Conservation (phyloP, 208 protist genomes). For the Balamuthia mandrillaris region DNA sequence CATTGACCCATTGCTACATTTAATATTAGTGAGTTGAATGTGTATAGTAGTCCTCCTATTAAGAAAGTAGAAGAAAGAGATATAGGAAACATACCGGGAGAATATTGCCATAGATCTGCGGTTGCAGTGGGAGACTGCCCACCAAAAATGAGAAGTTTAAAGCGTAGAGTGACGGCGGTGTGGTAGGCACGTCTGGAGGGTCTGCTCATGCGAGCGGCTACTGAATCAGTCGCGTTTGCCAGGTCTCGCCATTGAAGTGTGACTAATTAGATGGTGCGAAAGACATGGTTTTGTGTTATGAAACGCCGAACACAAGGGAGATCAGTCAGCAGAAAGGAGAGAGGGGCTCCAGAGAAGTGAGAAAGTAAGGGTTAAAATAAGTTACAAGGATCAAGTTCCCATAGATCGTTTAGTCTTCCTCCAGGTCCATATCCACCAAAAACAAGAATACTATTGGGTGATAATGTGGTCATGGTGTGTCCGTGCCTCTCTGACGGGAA, state of each 20-base stretch:
- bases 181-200: slow-evolving; percentile 25
- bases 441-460: neutral
- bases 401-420: slow-evolving; percentile 22
- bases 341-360: neutral
- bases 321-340: neutral
- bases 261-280: too few relatives aligned
- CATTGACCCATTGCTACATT: neutral
- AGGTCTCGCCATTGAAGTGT: slow-evolving; percentile 4
- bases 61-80: neutral
- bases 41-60: neutral
- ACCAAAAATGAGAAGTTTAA: slow-evolving; percentile 25
- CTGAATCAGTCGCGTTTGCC: neutral
- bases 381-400: slow-evolving; percentile 19
- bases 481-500: slow-evolving; percentile 14
- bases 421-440: slow-evolving; percentile 33
- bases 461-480: slow-evolving; percentile 18
- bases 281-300: too few relatives aligned
- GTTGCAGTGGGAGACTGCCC: slow-evolving; percentile 1
- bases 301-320: too few relatives aligned
- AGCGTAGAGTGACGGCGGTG: slow-evolving; percentile 11
- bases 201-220: too few relatives aligned
- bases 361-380: neutral
- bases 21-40: neutral
- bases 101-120: slow-evolving; percentile 29
- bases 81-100: neutral